These are phyloP conservation scores for Colletotrichum nymphaeae DNA, from an alignment of 2,329 filamentous ascomycete species.

Conservation along the genomic window DNA sequence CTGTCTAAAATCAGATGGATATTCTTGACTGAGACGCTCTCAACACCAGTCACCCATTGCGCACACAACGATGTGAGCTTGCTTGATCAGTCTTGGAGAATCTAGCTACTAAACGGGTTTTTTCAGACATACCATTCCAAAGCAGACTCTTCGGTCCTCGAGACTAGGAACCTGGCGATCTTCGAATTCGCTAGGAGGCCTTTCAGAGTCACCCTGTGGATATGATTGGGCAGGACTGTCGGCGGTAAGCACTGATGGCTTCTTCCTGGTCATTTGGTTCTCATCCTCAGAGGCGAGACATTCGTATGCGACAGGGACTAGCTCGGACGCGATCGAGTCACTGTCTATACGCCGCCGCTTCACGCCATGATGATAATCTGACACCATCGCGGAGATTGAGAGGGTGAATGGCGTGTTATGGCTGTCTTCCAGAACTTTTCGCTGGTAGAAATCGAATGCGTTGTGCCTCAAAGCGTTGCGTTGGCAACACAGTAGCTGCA, in stretches of 20 bases:
- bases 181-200: neutral
- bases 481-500: too few species aligned
- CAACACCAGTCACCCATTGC: neutral
- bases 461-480: neutral
- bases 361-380: neutral
- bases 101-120: neutral
- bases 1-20: neutral
- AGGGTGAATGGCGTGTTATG: neutral
- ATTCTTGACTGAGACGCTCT: fast-evolving
- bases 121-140: neutral
- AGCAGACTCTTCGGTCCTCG: neutral
- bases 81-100: neutral
- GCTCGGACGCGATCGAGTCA: fast-evolving
- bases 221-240: too few species aligned
- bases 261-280: neutral
- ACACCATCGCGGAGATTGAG: neutral
- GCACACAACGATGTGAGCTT: neutral
- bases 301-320: neutral
- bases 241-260: neutral
- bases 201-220: neutral
- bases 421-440: neutral
- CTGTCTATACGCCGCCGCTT: neutral
- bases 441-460: neutral
- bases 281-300: neutral
- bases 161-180: neutral